Conservation (phyloP, 2,329 filamentous ascomycete genomes). For the Sclerotinia spermophila region DNA sequence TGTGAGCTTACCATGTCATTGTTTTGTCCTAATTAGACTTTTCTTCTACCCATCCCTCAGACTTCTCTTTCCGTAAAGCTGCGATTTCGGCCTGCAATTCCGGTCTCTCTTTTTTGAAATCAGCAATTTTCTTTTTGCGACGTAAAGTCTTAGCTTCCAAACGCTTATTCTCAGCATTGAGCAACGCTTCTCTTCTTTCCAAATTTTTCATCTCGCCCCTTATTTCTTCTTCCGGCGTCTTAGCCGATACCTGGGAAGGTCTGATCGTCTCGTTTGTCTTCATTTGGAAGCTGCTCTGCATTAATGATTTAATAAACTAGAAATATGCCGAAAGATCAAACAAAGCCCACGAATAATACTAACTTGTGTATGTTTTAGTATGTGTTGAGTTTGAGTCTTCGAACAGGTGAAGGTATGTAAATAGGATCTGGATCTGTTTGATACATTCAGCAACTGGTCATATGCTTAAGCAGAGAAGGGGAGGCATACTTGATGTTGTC, state of each 20-base stretch:
- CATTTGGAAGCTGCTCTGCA: not conserved
- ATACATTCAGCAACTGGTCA: not conserved
- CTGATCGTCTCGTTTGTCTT: not conserved
- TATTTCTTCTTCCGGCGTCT: not conserved
- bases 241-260: not conserved
- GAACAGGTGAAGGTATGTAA: not conserved
- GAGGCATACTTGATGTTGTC: not conserved
- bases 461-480: no score
- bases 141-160: not conserved
- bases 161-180: not conserved
- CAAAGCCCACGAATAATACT: no score
- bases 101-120: rapidly evolving
- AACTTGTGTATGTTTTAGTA: no score
- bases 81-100: not conserved
- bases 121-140: not conserved
- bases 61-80: not conserved
- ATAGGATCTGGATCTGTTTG: not conserved
- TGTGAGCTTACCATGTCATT: not conserved
- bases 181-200: rapidly evolving
- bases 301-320: not conserved
- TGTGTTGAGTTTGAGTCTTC: not conserved
- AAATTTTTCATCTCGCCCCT: not conserved
- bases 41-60: not conserved
- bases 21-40: not conserved
- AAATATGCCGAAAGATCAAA: no score